Evolutionary conservation across 441 rosid genomes (phyloP), one percentile per base, ranked within the genome.

Genomic region (Lepidium campestre): DNA sequence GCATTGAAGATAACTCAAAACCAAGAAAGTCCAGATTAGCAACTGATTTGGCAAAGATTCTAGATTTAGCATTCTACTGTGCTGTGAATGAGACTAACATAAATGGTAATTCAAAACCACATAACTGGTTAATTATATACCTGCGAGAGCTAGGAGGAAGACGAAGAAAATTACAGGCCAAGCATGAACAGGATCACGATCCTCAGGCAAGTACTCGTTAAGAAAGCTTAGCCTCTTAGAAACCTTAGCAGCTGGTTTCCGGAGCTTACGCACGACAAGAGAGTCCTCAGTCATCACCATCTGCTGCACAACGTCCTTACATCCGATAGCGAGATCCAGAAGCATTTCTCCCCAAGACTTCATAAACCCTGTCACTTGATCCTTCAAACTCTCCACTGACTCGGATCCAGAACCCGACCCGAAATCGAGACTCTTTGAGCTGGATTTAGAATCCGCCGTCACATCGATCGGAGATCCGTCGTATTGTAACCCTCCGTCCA

Each of bases 151-250:
- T 12, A 91, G 68, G 48, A 90, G 63, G 57, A 67, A 81, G 65
- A 87, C 96, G 68, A 83, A 86, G 79, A 88, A 63, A 59, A 95
- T 77, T 27, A 95, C 88, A 29, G 95, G 91, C 97, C 98, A 91
- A 17, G 90, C 91, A 37, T 83, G 93, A 47, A 62, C 77, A 0
- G 98, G 99, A 84, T 95, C 93, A 57, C 91, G 93, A 86, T 95
- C 98, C 87, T 95, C 99, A n/a, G 99, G 98, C 79, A 95, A 85
- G 53, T 70, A 90, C 61, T 95, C 96, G 12, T 95, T 95, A 73
- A 91, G 82, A 34, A 86, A 83, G 48, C 82, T 79, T 49, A 94
- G 79, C 57, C 79, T 85, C 50, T 83, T 79, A 1, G 82, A 82
- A 19, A 81, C 81, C 60, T 81, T 85, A n/a, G 83, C 85, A 54